These are phyloP conservation scores for Zea mays DNA, from an alignment of 176 grass and related monocot genomes.

Conservation along the genomic window DNA sequence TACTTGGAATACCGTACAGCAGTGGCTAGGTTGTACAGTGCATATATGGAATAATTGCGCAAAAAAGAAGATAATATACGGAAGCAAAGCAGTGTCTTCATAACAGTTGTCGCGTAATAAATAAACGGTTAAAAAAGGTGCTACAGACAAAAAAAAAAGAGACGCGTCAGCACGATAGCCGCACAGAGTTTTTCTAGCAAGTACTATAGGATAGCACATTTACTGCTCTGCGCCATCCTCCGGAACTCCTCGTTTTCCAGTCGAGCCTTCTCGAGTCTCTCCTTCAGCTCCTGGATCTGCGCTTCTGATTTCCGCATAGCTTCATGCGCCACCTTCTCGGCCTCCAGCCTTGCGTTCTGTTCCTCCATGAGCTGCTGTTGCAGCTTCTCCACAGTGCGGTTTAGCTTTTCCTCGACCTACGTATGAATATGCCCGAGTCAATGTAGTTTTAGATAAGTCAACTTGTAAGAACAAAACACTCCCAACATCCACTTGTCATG, in stretches of 20 bases:
- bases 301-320: constrained; percentile 51
- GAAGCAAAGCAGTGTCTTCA: no score
- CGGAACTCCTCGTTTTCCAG: constrained; percentile 61
- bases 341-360: constrained; percentile 57
- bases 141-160: neutral
- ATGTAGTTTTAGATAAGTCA: neutral
- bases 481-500: neutral
- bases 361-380: constrained; percentile 62
- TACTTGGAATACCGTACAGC: no score
- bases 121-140: no score
- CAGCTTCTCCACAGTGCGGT: constrained; percentile 47
- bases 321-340: constrained; percentile 46
- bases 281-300: constrained; percentile 60
- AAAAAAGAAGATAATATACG: no score
- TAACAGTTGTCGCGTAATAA: no score
- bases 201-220: constrained; percentile 45
- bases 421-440: neutral
- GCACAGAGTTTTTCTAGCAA: neutral
- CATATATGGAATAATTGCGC: no score
- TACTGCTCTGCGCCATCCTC: constrained; percentile 40
- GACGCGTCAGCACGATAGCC: neutral
- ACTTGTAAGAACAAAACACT: neutral
- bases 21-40: no score
- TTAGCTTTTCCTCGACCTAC: constrained; percentile 69
- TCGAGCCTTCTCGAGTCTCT: constrained; percentile 54